These are phyloP conservation scores for Cenchrus americanus DNA, from an alignment of 176 grass and related monocot species.

Conservation along the genomic window DNA sequence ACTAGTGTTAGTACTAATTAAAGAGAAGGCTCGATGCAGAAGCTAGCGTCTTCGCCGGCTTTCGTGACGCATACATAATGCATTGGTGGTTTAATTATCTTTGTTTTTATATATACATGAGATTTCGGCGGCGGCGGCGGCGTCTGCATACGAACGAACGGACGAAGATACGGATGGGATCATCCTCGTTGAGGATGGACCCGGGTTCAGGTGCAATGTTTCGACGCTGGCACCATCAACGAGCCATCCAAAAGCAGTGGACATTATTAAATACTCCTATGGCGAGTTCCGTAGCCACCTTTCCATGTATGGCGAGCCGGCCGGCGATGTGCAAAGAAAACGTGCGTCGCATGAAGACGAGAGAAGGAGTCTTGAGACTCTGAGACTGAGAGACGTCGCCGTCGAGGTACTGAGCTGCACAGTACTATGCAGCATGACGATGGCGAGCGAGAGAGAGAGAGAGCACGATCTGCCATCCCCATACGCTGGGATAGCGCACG, in stretches of 20 bases:
- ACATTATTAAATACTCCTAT: not conserved
- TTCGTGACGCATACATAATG: not conserved
- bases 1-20: no score
- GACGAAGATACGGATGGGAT: not conserved
- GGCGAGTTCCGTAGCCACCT: not conserved
- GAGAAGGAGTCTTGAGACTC: not conserved
- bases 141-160: not conserved
- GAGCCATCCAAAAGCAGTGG: not conserved
- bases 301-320: not conserved
- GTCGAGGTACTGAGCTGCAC: not conserved
- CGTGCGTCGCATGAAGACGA: constrained; percentile 7
- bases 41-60: not conserved
- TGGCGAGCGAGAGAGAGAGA: no score
- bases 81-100: no score
- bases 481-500: no score
- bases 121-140: not conserved
- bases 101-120: no score
- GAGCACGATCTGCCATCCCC: no score
- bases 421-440: not conserved
- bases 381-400: not conserved
- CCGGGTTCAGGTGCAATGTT: constrained; percentile 21
- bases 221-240: not conserved
- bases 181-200: not conserved
- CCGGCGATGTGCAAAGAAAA: not conserved
- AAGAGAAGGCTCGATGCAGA: no score